Conservation (phyloP, 2,329 filamentous ascomycete species). For the Dactylellina haptotyla region DNA sequence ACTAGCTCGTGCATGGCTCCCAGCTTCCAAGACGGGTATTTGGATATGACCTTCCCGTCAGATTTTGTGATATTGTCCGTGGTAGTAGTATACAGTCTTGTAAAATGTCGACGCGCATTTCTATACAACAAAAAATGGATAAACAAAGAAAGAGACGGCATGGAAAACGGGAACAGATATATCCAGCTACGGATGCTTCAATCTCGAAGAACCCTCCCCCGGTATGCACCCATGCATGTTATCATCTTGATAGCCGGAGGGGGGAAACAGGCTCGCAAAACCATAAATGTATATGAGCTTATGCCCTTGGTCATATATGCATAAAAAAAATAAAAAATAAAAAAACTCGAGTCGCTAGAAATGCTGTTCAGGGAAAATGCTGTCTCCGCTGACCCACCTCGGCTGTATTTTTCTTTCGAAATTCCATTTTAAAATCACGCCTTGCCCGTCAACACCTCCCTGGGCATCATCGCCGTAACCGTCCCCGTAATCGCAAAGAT, state of each 20-base stretch:
- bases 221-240: too few relatives aligned
- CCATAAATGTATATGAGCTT: too few relatives aligned
- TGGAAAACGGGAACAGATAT: too few relatives aligned
- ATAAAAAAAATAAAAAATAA: neutral
- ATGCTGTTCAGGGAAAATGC: neutral
- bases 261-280: too few relatives aligned
- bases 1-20: too few relatives aligned
- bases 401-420: neutral
- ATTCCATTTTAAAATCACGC: neutral
- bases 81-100: conserved; percentile 5
- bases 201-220: neutral
- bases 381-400: conserved; percentile 1
- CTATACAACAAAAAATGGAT: neutral
- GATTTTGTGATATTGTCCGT: neutral
- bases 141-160: neutral
- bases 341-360: neutral
- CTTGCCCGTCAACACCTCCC: conserved; percentile 44
- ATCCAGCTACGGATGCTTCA: neutral
- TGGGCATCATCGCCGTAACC: conserved; percentile 61
- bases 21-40: neutral
- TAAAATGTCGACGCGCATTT: too few relatives aligned
- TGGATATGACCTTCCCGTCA: too few relatives aligned
- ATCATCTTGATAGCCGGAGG: too few relatives aligned
- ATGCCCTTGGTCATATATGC: too few relatives aligned
- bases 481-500: conserved; percentile 80